A percentile compares a stretch with the other conserved stretches of the same genome.
phyloP scores from a whole-genome alignment of 345 rosid species.

The Euphorbia tirucalli region DNA sequence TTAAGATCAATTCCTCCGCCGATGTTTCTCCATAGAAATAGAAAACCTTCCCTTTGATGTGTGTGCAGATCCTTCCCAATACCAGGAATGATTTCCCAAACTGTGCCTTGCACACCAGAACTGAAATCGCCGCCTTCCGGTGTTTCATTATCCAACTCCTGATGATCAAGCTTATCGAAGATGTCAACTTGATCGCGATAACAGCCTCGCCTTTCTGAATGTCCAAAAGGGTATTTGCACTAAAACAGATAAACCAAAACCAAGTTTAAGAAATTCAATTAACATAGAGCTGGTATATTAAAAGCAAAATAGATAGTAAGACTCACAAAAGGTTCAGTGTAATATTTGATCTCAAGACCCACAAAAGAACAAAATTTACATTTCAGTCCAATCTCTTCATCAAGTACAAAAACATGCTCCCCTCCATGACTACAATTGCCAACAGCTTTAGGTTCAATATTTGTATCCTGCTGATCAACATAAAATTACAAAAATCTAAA shows the following conservation, averaged over 20 bases:
- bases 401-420: slow-evolving; percentile 41
- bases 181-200: slow-evolving; percentile 13
- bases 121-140: slow-evolving; percentile 12
- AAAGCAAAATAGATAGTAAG: no score
- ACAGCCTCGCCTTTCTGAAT: slow-evolving; percentile 19
- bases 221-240: slow-evolving; percentile 19
- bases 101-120: slow-evolving; percentile 36
- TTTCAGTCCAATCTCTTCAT: slow-evolving; percentile 50
- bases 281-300: no score
- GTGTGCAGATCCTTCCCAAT: slow-evolving; percentile 42
- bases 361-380: slow-evolving; percentile 46
- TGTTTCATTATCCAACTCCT: slow-evolving; percentile 12
- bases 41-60: slow-evolving; percentile 78
- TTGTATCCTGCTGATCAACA: slow-evolving; percentile 18
- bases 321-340: slow-evolving; percentile 48
- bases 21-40: slow-evolving; percentile 71
- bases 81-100: slow-evolving; percentile 69
- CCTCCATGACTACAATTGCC: slow-evolving; percentile 33
- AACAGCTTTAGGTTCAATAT: slow-evolving; percentile 11
- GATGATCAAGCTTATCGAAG: slow-evolving; percentile 12
- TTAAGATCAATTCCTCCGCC: slow-evolving; percentile 53
- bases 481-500: background rate
- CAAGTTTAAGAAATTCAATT: slow-evolving; percentile 12
- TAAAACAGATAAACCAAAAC: slow-evolving; percentile 19
- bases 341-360: slow-evolving; percentile 36